Conservation (phyloP, 768 basidiomycete genomes). For the Polyporus arcularius region DNA sequence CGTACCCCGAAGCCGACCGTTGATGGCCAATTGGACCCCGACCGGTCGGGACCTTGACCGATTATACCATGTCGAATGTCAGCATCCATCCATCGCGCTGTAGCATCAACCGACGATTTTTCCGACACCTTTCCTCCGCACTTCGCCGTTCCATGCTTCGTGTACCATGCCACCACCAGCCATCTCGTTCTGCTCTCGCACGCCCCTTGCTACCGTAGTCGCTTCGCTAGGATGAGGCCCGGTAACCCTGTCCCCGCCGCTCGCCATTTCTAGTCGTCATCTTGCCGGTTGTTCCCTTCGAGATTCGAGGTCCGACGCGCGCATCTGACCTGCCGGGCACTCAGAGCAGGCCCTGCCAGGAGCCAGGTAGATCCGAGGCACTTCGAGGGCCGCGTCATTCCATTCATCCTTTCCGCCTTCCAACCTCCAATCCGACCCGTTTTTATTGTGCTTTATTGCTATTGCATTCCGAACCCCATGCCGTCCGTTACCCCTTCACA, state of each 20-base stretch:
- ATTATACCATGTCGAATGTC: slow-evolving; percentile 19
- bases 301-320: neutral
- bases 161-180: slow-evolving; percentile 1
- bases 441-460: neutral
- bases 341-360: neutral
- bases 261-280: neutral
- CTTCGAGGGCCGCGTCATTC: slow-evolving; percentile 4
- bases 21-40: neutral
- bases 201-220: neutral
- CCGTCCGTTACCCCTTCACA: neutral
- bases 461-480: neutral
- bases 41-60: neutral
- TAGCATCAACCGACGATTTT: neutral
- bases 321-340: slow-evolving; percentile 18
- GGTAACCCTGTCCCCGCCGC: neutral
- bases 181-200: slow-evolving; percentile 4
- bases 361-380: slow-evolving; percentile 16
- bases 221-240: neutral
- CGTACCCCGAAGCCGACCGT: neutral
- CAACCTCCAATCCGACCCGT: neutral
- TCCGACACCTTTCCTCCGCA: neutral
- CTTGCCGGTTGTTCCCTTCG: neutral
- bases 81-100: neutral
- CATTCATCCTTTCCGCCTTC: neutral
- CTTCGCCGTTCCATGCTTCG: slow-evolving; percentile 1